A percentile compares a stretch with the other conserved stretches of the same genome.
Evolutionary conservation across 768 basidiomycete species (phyloP).

Genomic region (Tylopilus vinaceipallidus): DNA sequence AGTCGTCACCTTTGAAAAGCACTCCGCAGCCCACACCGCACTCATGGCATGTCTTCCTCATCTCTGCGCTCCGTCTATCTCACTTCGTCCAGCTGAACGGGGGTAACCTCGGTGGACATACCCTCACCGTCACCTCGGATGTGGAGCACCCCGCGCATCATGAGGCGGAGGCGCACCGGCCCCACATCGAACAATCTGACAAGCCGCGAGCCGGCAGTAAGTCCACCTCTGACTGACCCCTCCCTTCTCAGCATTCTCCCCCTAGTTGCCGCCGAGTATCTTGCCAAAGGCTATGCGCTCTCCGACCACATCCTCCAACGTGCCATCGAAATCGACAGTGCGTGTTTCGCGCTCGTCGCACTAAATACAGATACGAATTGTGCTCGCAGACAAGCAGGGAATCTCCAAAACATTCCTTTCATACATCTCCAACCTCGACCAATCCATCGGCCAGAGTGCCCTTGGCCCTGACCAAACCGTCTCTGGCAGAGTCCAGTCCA

Average conservation of each 20-base stretch:
- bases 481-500: constrained; percentile 66
- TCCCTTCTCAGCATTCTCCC: background rate
- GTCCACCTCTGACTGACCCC: constrained; percentile 20
- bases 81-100: constrained; percentile 62
- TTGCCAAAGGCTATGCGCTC: constrained; percentile 85
- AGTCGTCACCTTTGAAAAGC: constrained; percentile 81
- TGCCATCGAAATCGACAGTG: constrained; percentile 80
- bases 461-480: constrained; percentile 83
- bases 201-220: constrained; percentile 87
- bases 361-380: background rate
- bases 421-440: constrained; percentile 76
- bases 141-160: constrained; percentile 55
- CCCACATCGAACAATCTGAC: constrained; percentile 72
- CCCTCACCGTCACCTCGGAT: constrained; percentile 71
- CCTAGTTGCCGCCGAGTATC: constrained; percentile 87
- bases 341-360: constrained; percentile 6
- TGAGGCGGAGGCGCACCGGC: constrained; percentile 36
- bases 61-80: background rate
- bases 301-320: constrained; percentile 75
- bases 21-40: constrained; percentile 81
- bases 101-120: constrained; percentile 70
- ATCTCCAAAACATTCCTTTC: constrained; percentile 83
- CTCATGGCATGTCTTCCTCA: constrained; percentile 55
- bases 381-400: constrained; percentile 64
- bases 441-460: constrained; percentile 61